Percentiles rank a stretch among this genome's conserved stretches.
phyloP scores from a whole-genome alignment of 2,329 filamentous ascomycete genomes.

The Colletotrichum sp. region DNA sequence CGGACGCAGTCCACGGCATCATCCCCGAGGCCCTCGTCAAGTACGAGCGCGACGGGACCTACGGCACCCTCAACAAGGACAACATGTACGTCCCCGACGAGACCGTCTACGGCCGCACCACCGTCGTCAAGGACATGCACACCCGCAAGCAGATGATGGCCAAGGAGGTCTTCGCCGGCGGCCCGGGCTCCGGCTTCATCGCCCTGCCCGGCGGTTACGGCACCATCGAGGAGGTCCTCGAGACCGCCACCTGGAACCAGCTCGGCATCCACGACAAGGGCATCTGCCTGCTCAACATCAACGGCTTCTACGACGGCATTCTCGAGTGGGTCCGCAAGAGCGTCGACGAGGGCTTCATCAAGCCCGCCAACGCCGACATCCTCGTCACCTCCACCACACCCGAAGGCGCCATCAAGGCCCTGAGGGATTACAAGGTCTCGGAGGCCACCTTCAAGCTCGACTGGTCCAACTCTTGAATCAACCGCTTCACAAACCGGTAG shows the following conservation, averaged over 20 bases:
- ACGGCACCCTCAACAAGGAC: slow-evolving; percentile 46
- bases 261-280: slow-evolving; percentile 86
- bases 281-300: slow-evolving; percentile 84
- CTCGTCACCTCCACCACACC: slow-evolving; percentile 77
- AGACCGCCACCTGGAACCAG: slow-evolving; percentile 94
- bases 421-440: slow-evolving; percentile 78
- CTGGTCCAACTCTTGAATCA: slow-evolving; percentile 65
- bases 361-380: slow-evolving; percentile 73
- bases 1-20: slow-evolving; percentile 86
- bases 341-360: slow-evolving; percentile 79
- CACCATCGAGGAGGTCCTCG: slow-evolving; percentile 94
- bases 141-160: slow-evolving; percentile 96
- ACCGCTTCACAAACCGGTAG: neutral
- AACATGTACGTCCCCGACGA: slow-evolving; percentile 68
- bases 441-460: slow-evolving; percentile 79
- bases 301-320: slow-evolving; percentile 91
- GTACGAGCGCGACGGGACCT: slow-evolving; percentile 73
- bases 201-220: slow-evolving; percentile 90
- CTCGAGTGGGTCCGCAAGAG: slow-evolving; percentile 81
- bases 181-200: slow-evolving; percentile 86
- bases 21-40: slow-evolving; percentile 86
- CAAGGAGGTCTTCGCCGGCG: slow-evolving; percentile 80
- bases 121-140: slow-evolving; percentile 94
- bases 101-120: slow-evolving; percentile 78
- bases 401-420: slow-evolving; percentile 72